Conservation (phyloP, 306 rosid genomes). For the Cicer arietinum region DNA sequence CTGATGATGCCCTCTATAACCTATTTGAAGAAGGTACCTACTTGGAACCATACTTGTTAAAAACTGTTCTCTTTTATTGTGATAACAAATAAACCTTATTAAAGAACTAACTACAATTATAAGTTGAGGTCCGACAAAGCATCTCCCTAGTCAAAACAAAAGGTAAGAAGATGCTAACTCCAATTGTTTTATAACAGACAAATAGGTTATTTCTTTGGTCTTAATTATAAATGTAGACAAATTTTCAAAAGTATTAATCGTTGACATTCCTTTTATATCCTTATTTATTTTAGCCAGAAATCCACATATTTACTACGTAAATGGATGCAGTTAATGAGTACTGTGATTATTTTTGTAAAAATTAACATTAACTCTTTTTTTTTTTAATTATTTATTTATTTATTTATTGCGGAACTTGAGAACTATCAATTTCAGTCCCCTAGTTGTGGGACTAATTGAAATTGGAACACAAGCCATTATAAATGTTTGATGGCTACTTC, state of each 20-base stretch:
- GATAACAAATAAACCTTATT: neutral
- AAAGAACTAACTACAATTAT: constrained; percentile 1
- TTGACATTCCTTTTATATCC: neutral
- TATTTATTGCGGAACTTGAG: neutral
- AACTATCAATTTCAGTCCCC: neutral
- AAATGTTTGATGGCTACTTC: constrained; percentile 12
- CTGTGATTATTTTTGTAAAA: neutral
- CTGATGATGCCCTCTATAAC: constrained; percentile 15
- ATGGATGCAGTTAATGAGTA: neutral
- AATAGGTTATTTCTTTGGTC: neutral
- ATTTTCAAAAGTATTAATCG: neutral
- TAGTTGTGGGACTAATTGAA: constrained; percentile 1
- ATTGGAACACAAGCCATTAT: neutral
- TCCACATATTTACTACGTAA: neutral
- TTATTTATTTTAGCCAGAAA: neutral
- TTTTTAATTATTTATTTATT: neutral
- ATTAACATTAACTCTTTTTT: neutral
- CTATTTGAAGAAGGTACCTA: constrained; percentile 42
- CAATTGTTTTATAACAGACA: neutral
- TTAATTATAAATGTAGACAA: neutral
- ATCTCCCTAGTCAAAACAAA: neutral
- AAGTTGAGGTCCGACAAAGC: neutral
- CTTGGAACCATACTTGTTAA: constrained; percentile 6
- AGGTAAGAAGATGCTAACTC: neutral
- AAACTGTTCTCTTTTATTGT: neutral